These are phyloP conservation scores for Sarcodon aspratus DNA, from an alignment of 768 basidiomycete genomes.

Conservation along the genomic window DNA sequence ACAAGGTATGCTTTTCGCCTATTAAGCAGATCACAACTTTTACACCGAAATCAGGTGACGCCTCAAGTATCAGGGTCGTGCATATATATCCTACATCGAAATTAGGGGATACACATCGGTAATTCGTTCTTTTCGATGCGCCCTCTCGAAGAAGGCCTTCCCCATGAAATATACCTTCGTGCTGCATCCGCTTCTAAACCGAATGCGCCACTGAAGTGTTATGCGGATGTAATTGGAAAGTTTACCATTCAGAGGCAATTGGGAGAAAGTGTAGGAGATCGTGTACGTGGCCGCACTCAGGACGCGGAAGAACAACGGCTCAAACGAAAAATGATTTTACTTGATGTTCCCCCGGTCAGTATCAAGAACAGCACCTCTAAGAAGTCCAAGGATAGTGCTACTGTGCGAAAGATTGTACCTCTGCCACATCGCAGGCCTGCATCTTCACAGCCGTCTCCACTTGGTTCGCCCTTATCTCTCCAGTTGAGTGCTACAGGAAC, in stretches of 20 bases:
- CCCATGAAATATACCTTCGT: constrained; percentile 68
- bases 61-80: neutral
- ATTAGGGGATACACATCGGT: constrained; percentile 57
- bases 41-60: too few species aligned
- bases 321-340: constrained; percentile 35
- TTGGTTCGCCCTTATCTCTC: constrained; percentile 15
- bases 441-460: constrained; percentile 4
- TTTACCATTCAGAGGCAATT: constrained; percentile 57
- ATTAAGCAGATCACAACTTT: neutral
- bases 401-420: neutral
- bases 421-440: constrained; percentile 4
- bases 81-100: constrained; percentile 1
- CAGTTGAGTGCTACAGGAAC: constrained; percentile 4
- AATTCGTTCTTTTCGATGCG: constrained; percentile 53
- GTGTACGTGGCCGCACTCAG: constrained; percentile 25
- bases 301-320: constrained; percentile 33
- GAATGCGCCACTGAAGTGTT: constrained; percentile 56
- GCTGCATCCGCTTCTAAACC: constrained; percentile 45
- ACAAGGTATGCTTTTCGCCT: constrained; percentile 42
- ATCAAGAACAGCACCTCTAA: constrained; percentile 21
- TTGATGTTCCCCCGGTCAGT: constrained; percentile 22
- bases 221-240: constrained; percentile 67
- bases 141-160: constrained; percentile 36
- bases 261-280: constrained; percentile 28
- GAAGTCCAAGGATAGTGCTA: constrained; percentile 7